Evolutionary conservation across 495 filamentous ascomycete species (phyloP).

Genomic region (Penicillium silybi): DNA sequence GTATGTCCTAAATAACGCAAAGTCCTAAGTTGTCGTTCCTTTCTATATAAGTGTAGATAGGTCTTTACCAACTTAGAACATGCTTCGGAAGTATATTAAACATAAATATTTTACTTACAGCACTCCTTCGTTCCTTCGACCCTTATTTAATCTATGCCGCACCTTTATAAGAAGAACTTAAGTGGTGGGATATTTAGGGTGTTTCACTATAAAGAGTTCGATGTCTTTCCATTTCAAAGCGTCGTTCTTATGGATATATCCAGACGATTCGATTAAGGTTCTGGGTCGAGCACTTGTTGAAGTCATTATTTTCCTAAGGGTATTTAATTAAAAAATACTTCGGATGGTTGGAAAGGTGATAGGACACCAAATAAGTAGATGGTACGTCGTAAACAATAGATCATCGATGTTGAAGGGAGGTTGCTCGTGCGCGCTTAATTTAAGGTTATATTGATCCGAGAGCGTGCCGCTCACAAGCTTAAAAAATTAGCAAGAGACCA

Average conservation of each 20-base stretch:
- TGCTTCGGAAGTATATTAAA: too few species aligned
- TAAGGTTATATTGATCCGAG: conserved; percentile 8
- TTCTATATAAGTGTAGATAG: conserved; percentile 20
- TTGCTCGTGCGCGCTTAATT: not conserved
- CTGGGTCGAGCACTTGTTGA: conserved; percentile 18
- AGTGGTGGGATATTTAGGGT: conserved; percentile 15
- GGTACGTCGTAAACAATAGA: conserved; percentile 14
- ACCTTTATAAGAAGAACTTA: conserved; percentile 24
- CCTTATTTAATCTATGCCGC: conserved; percentile 21
- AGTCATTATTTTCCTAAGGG: conserved; percentile 24
- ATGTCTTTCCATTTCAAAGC: conserved; percentile 26
- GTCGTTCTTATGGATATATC: conserved; percentile 18
- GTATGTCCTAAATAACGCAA: conserved; percentile 20
- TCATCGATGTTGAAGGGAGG: conserved; percentile 11
- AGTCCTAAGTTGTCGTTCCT: conserved; percentile 24
- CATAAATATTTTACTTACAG: too few species aligned
- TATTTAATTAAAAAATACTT: conserved; percentile 15
- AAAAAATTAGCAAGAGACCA: not conserved
- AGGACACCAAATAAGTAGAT: conserved; percentile 8
- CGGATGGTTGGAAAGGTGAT: conserved; percentile 17
- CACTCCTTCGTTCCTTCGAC: conserved; percentile 19
- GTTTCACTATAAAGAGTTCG: conserved; percentile 22
- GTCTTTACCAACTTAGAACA: conserved; percentile 13
- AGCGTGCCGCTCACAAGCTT: conserved; percentile 2
- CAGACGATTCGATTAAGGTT: conserved; percentile 14